Percentiles rank a stretch among this genome's conserved stretches.
phyloP scores from a whole-genome alignment of 108 stramenopile species.

The Poteriospumella lacustris region DNA sequence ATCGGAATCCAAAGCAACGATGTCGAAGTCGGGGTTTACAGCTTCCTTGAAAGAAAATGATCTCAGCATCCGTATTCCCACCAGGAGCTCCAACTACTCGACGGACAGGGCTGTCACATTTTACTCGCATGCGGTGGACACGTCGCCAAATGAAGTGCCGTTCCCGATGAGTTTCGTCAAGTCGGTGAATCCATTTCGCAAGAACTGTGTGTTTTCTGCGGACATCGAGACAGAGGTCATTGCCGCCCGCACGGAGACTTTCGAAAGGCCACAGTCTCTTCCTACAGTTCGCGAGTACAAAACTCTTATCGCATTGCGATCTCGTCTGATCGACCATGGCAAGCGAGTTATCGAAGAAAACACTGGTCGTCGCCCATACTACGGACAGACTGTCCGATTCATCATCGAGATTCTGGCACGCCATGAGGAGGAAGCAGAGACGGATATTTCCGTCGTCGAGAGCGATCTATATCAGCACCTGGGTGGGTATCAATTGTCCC shows the following conservation, averaged over 20 bases:
- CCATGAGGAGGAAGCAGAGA: not conserved
- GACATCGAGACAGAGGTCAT: not conserved
- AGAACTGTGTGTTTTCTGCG: not conserved
- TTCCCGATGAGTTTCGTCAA: not conserved
- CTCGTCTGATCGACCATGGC: not conserved
- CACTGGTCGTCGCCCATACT: too few relatives aligned
- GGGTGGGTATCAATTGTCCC: not conserved
- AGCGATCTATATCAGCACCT: not conserved
- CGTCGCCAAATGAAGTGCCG: not conserved
- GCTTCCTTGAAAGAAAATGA: not conserved
- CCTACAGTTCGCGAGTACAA: not conserved
- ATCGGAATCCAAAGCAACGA: not conserved
- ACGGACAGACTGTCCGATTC: too few relatives aligned
- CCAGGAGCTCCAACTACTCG: not conserved
- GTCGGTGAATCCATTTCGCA: not conserved
- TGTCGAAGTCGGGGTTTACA: not conserved
- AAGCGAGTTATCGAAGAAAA: not conserved
- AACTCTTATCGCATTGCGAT: not conserved
- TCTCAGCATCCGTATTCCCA: not conserved
- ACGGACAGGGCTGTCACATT: not conserved
- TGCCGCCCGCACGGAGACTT: not conserved
- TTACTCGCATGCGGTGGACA: not conserved
- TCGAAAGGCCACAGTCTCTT: not conserved
- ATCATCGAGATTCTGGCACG: not conserved
- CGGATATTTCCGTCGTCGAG: not conserved